These are phyloP conservation scores for Dacryopinax primogenitus DNA, from an alignment of 768 basidiomycete genomes.

Conservation along the genomic window DNA sequence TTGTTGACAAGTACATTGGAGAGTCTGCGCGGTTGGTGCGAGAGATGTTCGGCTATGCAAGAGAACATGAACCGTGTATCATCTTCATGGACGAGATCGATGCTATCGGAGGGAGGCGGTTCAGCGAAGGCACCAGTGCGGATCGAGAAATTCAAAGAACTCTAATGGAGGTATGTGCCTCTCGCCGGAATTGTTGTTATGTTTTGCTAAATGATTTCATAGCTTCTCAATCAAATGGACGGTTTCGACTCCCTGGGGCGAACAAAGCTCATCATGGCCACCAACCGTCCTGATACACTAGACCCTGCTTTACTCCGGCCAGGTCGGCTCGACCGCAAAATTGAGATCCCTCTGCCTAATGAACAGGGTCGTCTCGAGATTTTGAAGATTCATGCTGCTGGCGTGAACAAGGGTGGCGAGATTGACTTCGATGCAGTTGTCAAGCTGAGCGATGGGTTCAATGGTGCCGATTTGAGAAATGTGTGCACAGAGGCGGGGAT, in stretches of 20 bases:
- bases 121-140: slow-evolving; percentile 92
- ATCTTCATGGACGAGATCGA: slow-evolving; percentile 99
- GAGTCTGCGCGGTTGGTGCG: slow-evolving; percentile 91
- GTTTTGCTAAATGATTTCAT: not conserved
- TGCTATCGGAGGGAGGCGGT: slow-evolving; percentile 84
- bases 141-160: slow-evolving; percentile 98
- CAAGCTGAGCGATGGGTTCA: slow-evolving; percentile 81
- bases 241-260: slow-evolving; percentile 93
- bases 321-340: slow-evolving; percentile 91
- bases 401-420: slow-evolving; percentile 88
- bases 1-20: slow-evolving; percentile 97
- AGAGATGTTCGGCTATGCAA: slow-evolving; percentile 98
- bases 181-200: not conserved
- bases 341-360: slow-evolving; percentile 94
- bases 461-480: slow-evolving; percentile 92
- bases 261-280: slow-evolving; percentile 99
- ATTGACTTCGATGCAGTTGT: slow-evolving; percentile 98
- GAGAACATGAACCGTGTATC: slow-evolving; percentile 94
- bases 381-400: slow-evolving; percentile 88
- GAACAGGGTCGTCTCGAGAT: slow-evolving; percentile 94
- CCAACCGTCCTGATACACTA: slow-evolving; percentile 93
- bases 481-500: slow-evolving; percentile 93
- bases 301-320: slow-evolving; percentile 94
- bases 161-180: slow-evolving; percentile 69
- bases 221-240: slow-evolving; percentile 98